phyloP scores from a whole-genome alignment of 2,329 filamentous ascomycete genomes.

The Curvularia verruculosa region DNA sequence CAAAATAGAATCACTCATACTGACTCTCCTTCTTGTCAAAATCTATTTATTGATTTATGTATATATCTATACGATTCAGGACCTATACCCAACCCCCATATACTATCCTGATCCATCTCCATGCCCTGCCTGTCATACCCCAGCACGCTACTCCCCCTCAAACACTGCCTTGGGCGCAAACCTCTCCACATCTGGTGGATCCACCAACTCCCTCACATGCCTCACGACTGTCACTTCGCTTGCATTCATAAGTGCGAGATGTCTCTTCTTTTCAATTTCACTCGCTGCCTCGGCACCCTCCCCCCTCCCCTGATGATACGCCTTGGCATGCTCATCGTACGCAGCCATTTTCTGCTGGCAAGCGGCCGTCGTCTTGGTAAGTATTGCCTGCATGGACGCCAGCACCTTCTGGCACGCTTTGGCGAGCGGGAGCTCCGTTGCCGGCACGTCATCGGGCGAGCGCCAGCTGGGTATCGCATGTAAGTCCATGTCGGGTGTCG shows the following conservation, averaged over 20 bases:
- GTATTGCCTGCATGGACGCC: constrained; percentile 87
- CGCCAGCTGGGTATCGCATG: constrained; percentile 70
- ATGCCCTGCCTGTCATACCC: not conserved
- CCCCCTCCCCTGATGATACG: constrained; percentile 49
- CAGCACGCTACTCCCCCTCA: constrained; percentile 19
- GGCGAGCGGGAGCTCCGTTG: constrained; percentile 79
- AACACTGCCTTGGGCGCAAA: constrained; percentile 59
- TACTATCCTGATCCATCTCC: not conserved
- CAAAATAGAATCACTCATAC: not conserved
- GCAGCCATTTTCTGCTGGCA: constrained; percentile 68
- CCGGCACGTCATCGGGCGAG: constrained; percentile 71
- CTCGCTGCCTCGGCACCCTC: constrained; percentile 51
- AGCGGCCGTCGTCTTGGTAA: constrained; percentile 69
- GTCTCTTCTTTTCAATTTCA: constrained; percentile 62
- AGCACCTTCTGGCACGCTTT: constrained; percentile 84
- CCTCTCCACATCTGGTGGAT: constrained; percentile 69
- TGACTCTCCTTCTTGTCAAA: not conserved
- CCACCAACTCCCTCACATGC: constrained; percentile 70
- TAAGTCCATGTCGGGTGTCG: constrained; percentile 51
- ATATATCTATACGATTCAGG: constrained; percentile 32
- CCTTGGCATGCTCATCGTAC: constrained; percentile 54
- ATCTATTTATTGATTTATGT: too few relatives aligned
- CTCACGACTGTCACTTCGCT: constrained; percentile 84
- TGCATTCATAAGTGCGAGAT: constrained; percentile 78
- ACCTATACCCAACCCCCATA: constrained; percentile 10